phyloP scores from a whole-genome alignment of 805 yeast genomes.

The Wickerhamomyces rabaulensis region DNA sequence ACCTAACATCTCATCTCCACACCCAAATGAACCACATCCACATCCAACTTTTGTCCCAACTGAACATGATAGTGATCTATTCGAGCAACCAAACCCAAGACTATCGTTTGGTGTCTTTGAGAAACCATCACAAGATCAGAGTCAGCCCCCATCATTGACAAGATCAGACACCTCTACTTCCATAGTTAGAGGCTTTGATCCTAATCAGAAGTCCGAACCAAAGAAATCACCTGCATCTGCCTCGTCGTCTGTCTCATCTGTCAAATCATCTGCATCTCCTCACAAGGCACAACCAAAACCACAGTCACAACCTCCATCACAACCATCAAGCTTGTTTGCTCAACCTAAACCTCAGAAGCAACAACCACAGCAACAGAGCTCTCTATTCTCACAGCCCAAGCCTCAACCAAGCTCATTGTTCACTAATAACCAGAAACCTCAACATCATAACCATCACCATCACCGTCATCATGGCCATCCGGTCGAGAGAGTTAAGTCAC shows the following conservation, averaged over 20 bases:
- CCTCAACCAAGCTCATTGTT: constrained; percentile 2
- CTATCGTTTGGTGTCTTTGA: constrained; percentile 24
- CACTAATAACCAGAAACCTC: neutral
- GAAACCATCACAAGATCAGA: neutral
- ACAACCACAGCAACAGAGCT: neutral
- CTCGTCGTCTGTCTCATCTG: neutral
- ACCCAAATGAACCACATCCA: neutral
- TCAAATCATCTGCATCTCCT: constrained; percentile 2
- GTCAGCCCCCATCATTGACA: constrained; percentile 10
- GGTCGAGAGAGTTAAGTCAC: constrained; percentile 18
- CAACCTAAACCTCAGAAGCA: neutral
- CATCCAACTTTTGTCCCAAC: neutral
- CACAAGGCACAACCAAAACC: constrained; percentile 4
- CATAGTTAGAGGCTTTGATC: constrained; percentile 24
- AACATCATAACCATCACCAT: neutral
- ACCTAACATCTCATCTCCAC: constrained; percentile 2
- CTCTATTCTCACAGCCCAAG: neutral
- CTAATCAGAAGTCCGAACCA: constrained; percentile 8
- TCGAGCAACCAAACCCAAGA: constrained; percentile 26
- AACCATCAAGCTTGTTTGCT: constrained; percentile 1
- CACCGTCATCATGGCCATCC: neutral
- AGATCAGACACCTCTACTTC: constrained; percentile 25
- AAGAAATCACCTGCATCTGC: constrained; percentile 3
- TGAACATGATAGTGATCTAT: constrained; percentile 20
- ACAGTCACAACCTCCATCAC: no score